Base-by-base conservation (phyloP, 2,329 filamentous ascomycete species). In the Alternaria sp. region DNA sequence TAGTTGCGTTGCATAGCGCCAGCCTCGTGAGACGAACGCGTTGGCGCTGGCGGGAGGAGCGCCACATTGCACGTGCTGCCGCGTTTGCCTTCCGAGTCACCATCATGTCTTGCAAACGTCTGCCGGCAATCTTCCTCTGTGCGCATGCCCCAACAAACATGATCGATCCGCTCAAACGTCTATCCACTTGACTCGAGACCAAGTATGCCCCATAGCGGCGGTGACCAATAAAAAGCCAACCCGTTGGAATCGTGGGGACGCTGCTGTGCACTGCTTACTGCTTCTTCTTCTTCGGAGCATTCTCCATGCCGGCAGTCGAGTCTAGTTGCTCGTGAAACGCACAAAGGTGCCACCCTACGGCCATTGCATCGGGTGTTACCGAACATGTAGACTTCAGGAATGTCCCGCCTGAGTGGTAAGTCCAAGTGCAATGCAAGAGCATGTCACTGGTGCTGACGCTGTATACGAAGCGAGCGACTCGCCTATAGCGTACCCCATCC, bases 401-500 rank as follows among this genome's bases (percentile, higher is more conserved):
- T 9, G 38, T 52, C 44, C 55, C 52, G 41, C 51, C 43, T 5
- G 20, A 43, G 9, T 34, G 51, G 22, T 5, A 26, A 8, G 51
- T 36, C 30, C 7, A 26, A 8, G 48, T 36, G 34, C 42, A 39
- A 54, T 36, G 51, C 39, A 48, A 11, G 18, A 54, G 16, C 24
- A 60, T 54, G 51, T 56, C 55, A 38, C 34, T 38, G 34, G 34
- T 38, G 34, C 34, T 38, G 34, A 16, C 38, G 58, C 55, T 48
- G 51, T 47, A 26, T 56, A 36, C 54, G 54, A 47, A 44, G 20
- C 42, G 32, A 44, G 26, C n/a, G 22, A 20, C 34, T 51, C 51
- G n/a, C 51, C 72, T 64, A 77, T 6, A 77, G 65, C n/a, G 54
- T 51, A 5, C 76, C 76, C 77, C 77, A 79, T n/a, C 69, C 66